Percentiles rank a stretch among this genome's conserved stretches.
Evolutionary conservation across 73 alveolate species (phyloP).

Genomic region (Tetrahymena borealis): DNA sequence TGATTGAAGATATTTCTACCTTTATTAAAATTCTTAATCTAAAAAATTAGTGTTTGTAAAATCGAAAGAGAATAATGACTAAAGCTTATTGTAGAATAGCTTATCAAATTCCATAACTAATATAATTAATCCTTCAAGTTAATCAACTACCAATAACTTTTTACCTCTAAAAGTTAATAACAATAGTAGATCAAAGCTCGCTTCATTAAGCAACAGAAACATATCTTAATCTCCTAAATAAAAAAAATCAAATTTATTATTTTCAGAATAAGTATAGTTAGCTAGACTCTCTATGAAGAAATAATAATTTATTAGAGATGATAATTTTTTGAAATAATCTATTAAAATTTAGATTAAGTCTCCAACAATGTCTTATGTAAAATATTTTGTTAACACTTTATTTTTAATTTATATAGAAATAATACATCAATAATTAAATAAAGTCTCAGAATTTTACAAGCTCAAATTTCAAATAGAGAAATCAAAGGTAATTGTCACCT

Average conservation of each 20-base stretch:
- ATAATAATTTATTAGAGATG: neutral
- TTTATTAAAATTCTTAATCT: neutral
- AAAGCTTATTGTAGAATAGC: neutral
- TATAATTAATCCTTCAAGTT: neutral
- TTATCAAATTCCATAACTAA: neutral
- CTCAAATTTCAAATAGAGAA: neutral
- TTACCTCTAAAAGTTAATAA: neutral
- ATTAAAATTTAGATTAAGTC: neutral
- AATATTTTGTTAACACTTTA: neutral
- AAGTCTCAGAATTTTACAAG: neutral
- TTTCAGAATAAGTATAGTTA: neutral
- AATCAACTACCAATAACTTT: neutral
- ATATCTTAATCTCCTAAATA: neutral
- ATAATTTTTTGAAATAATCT: neutral
- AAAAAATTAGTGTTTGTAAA: neutral
- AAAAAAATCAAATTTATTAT: neutral
- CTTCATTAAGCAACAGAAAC: neutral
- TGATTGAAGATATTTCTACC: neutral
- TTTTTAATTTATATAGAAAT: neutral
- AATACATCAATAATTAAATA: no score
- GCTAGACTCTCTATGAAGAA: neutral
- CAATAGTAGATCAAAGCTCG: neutral
- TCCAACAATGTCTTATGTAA: neutral
- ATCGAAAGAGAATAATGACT: neutral
- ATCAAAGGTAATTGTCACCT: neutral